Base-by-base conservation (phyloP, 177 flowering plant species). In the Vitis hybrid region DNA sequence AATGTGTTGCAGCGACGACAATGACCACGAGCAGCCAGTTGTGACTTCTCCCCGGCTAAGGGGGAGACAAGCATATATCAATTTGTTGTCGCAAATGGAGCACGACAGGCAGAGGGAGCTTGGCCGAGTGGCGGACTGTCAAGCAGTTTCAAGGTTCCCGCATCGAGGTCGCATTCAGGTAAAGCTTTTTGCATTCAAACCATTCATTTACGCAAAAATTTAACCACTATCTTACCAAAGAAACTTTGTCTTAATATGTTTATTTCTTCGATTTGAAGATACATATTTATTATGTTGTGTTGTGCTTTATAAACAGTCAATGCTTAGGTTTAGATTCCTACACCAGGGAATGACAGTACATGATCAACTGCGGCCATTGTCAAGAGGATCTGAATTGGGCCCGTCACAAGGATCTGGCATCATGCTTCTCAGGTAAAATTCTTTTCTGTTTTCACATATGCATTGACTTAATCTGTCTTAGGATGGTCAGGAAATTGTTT, bases 151-250 rank as follows among this genome's bases (percentile, higher is more conserved):
- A 11, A 77, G 68, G 11, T 94, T 94, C 69, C 15, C 93, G 1
- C 95, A 92, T 2, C 77, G 89, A 19, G 89, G 90, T 16, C 92
- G 93, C 49, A 84, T 94, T 84, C 95, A 92, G 95, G 98, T 91
- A 3, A 45, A 22, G 0, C 3, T 20, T 55, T 18, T 15, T 2
- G 12, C 3, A 33, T 13, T 49, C 45, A 3, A 26, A 18, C 55
- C 53, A 39, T 26, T 26, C 29, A 26, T 26, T 22, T 22, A 26
- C 29, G 3, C 29, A 26, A 26, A 26, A 26, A 26, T 26, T 26
- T 26, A 26, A 26, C 29, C 29, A 26, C 29, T 2, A 26, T 26
- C 4, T 26, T 26, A 26, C 29, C 29, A 26, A 26, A 26, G 29
- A 26, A 26, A 26, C 29, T 26, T 26, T 2, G 29, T 26, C 29